Evolutionary conservation across 2,329 filamentous ascomycete species (phyloP).

Genomic region (Trichoderma sp.): DNA sequence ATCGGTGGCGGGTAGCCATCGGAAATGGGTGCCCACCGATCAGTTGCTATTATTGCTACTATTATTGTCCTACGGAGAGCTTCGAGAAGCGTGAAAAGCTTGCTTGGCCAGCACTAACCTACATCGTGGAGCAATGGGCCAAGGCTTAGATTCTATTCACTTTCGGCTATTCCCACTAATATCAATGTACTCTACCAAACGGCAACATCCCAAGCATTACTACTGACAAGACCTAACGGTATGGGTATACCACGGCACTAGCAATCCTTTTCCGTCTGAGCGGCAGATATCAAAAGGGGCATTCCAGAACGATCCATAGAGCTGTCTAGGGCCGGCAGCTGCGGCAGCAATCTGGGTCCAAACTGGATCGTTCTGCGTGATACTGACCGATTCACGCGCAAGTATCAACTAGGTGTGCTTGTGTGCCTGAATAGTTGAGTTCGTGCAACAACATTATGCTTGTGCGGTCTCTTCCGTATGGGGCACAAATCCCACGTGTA

Average conservation of each 20-base stretch:
- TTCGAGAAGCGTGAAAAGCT: neutral
- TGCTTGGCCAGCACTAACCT: neutral
- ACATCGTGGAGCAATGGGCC: neutral
- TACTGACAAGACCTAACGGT: neutral
- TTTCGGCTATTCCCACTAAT: slow-evolving; percentile 10
- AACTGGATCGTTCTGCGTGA: neutral
- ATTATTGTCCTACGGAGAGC: neutral
- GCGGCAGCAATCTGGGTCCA: neutral
- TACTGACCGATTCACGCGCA: neutral
- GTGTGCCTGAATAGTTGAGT: neutral
- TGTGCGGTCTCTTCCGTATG: neutral
- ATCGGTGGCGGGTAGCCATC: neutral
- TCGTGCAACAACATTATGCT: neutral
- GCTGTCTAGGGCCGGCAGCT: neutral
- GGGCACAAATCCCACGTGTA: neutral
- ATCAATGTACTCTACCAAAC: neutral
- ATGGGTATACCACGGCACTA: neutral
- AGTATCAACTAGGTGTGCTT: neutral
- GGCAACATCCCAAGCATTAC: neutral
- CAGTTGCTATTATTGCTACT: neutral
- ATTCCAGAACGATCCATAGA: slow-evolving; percentile 13
- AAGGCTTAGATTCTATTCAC: neutral
- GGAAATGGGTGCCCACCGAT: neutral
- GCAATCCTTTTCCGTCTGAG: neutral
- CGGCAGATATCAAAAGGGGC: neutral